Evolutionary conservation across 345 rosid genomes (phyloP).

Genomic region (Linum trigynum): DNA sequence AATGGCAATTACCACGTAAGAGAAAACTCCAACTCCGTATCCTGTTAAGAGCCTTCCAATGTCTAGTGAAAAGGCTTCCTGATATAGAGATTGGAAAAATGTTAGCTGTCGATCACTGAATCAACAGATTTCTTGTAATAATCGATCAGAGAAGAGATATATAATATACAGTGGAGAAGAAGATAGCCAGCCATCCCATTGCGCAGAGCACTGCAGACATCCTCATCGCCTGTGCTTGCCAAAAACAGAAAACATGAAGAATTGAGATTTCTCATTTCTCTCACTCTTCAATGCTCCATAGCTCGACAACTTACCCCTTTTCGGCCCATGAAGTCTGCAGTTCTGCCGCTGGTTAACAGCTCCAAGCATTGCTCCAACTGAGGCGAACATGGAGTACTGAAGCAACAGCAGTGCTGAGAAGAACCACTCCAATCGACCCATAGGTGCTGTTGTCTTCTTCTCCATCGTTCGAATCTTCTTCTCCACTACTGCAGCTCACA

Average conservation of each 20-base stretch:
- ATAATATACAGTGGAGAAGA: conserved; percentile 46
- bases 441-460: background rate
- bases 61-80: conserved; percentile 59
- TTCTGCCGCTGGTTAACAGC: conserved; percentile 72
- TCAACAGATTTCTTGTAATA: background rate
- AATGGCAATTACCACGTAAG: conserved; percentile 59
- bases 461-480: conserved; percentile 1
- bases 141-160: background rate
- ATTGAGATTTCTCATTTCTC: background rate
- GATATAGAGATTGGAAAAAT: background rate
- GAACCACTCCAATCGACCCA: conserved; percentile 56
- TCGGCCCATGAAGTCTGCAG: conserved; percentile 67
- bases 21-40: conserved; percentile 80
- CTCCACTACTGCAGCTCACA: conserved; percentile 20
- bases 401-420: conserved; percentile 56
- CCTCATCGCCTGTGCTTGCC: conserved; percentile 73
- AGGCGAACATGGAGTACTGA: conserved; percentile 90
- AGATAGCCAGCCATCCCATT: conserved; percentile 74
- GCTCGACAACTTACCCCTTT: conserved; percentile 53
- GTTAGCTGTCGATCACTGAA: background rate
- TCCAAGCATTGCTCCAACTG: conserved; percentile 93
- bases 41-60: conserved; percentile 81
- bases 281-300: background rate
- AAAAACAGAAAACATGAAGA: background rate
- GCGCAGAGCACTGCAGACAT: conserved; percentile 70